phyloP scores from a whole-genome alignment of 192 early-diverging fungal genomes.

The Gonapodya sp. region DNA sequence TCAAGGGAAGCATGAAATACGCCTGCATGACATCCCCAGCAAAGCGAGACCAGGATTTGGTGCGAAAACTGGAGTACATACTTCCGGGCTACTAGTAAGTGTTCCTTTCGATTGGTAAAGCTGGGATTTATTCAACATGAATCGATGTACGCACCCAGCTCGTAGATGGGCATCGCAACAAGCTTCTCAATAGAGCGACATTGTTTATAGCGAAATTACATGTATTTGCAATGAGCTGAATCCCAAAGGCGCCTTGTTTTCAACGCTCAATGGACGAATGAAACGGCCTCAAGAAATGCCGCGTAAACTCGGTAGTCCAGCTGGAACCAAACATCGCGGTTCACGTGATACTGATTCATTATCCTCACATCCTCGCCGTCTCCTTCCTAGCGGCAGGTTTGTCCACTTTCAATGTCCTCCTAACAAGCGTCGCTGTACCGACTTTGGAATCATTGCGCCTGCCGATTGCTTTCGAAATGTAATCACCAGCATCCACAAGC shows the following conservation, averaged over 20 bases:
- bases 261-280: no score
- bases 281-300: no score
- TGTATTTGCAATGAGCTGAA: background rate
- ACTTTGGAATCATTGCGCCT: slow-evolving; percentile 20
- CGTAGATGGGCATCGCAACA: no score
- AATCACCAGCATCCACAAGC: slow-evolving; percentile 69
- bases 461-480: slow-evolving; percentile 73
- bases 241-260: no score
- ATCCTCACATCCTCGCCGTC: background rate
- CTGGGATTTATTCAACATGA: slow-evolving; percentile 28
- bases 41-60: slow-evolving; percentile 59
- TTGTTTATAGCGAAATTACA: no score
- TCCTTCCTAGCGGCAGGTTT: background rate
- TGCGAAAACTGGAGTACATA: slow-evolving; percentile 70
- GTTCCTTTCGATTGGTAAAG: slow-evolving; percentile 36
- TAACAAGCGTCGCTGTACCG: background rate
- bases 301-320: no score
- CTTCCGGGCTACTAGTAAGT: slow-evolving; percentile 62
- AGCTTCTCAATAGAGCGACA: no score
- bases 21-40: slow-evolving; percentile 73
- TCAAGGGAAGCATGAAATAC: slow-evolving; percentile 75
- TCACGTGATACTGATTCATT: background rate
- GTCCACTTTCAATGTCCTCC: background rate
- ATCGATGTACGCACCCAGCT: no score
- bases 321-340: background rate